Evolutionary conservation across 768 basidiomycete genomes (phyloP), one percentile per base, ranked within the genome.

Genomic region (Tricholomella constricta): DNA sequence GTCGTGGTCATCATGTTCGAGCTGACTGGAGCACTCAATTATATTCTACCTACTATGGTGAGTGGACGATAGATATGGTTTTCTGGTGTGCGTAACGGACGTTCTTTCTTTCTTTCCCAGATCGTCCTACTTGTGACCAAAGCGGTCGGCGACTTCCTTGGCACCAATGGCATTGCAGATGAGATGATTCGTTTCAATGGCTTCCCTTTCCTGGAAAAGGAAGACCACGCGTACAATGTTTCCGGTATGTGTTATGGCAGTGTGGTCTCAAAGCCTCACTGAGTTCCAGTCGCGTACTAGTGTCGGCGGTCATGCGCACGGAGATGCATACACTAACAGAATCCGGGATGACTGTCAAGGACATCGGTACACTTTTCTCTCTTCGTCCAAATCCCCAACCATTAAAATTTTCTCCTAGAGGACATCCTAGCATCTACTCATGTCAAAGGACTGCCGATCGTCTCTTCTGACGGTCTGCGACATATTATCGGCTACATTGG

Each of bases 1-100:
- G 94, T 99, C 5, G 97, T 98, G 7, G 97, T 98, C 31, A 95
- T 99, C 70, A 98, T 99, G 94, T 98, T 98, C 67, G 96, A 98
- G 64, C 78, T 99, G 17, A 99, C 97, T 3, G 97, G 97, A 11
- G 96, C 97, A 6, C 69, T 98, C 63, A 98, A 94, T 17, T 98
- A 99, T 65, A 95, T 98, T 60, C 72, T 99, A 23, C 97, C 97
- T 6, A 95, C 94, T 12, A 99, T 99, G 97, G 96, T 94, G 59
- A 61, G 80, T 48, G 7, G 23, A 31, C 20, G 15, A 15, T 32
- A 44, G 2, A 19, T 8, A 32, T 43, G 25, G 36, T 11, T 41
- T 42, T 29, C 9, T 17, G 10, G 9, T 7, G 8, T 38, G 8
- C 15, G 20, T 36, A 37, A 34, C 41, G 23, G 35, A 50, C 2